Conservation (phyloP, 2,329 filamentous ascomycete genomes). For the Aspergillus sp. region DNA sequence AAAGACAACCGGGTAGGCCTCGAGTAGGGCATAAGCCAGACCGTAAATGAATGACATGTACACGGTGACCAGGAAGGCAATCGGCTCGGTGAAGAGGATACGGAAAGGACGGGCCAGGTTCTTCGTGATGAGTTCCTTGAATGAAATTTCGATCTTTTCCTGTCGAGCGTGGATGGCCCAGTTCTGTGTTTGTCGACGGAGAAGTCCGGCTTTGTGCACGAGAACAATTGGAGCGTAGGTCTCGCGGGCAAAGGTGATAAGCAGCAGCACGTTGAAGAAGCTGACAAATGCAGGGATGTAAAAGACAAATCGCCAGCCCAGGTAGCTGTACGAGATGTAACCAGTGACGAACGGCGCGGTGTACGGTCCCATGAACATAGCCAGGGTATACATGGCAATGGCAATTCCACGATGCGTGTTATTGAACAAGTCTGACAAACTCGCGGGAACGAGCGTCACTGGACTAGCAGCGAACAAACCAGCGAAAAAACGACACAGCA, state of each 20-base stretch:
- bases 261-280: constrained; percentile 33
- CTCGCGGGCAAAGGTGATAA: constrained; percentile 41
- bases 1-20: constrained; percentile 17
- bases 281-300: constrained; percentile 47
- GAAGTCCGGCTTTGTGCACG: constrained; percentile 12
- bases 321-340: constrained; percentile 39
- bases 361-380: constrained; percentile 41
- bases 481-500: constrained; percentile 38
- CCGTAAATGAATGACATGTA: constrained; percentile 20
- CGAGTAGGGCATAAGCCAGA: constrained; percentile 14
- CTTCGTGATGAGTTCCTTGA: constrained; percentile 12
- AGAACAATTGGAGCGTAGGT: constrained; percentile 42
- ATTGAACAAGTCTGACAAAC: constrained; percentile 44
- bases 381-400: constrained; percentile 42
- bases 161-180: constrained; percentile 18
- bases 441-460: constrained; percentile 34
- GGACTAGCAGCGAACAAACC: constrained; percentile 38
- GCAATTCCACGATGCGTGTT: constrained; percentile 33
- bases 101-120: constrained; percentile 15
- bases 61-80: constrained; percentile 17
- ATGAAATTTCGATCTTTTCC: constrained; percentile 12
- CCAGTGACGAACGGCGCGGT: constrained; percentile 44
- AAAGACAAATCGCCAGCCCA: constrained; percentile 46
- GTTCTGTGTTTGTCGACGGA: constrained; percentile 15
- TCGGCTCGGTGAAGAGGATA: constrained; percentile 18